phyloP scores from a whole-genome alignment of 2,329 filamentous ascomycete species.

The Fusarium longipes region DNA sequence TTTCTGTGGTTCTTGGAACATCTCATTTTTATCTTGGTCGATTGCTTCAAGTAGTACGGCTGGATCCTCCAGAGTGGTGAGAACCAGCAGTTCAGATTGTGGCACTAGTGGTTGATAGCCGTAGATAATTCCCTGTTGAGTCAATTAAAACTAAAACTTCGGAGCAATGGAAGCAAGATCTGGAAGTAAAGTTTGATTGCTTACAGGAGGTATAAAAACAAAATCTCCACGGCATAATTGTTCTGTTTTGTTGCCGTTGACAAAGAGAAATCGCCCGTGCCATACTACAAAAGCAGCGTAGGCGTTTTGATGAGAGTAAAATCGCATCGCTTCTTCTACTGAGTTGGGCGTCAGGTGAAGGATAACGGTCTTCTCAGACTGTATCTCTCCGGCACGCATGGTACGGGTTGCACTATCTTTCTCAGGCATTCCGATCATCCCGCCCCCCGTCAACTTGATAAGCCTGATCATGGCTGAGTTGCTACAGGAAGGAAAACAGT shows the following conservation, averaged over 20 bases:
- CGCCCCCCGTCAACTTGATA: not conserved
- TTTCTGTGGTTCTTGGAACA: no score
- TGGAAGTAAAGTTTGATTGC: no score
- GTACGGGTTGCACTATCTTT: not conserved
- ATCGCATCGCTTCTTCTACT: not conserved
- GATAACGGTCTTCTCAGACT: not conserved
- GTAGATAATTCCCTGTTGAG: not conserved
- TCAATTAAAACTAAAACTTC: not conserved
- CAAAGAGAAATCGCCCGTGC: not conserved
- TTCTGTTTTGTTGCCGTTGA: not conserved
- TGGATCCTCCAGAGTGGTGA: not conserved
- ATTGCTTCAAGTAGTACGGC: not conserved
- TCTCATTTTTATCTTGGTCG: not conserved
- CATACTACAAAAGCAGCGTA: not conserved
- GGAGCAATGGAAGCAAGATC: not conserved
- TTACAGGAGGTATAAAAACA: not conserved
- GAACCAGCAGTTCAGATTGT: not conserved
- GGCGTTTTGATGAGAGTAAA: not conserved
- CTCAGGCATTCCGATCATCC: not conserved
- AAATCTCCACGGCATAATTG: not conserved
- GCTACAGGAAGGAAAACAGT: no score
- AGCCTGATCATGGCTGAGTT: not conserved
- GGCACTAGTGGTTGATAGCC: not conserved
- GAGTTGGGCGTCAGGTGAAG: not conserved
- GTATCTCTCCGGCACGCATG: not conserved